Conservation (phyloP, 208 protist genomes). For the Trypanosoma theileri region DNA sequence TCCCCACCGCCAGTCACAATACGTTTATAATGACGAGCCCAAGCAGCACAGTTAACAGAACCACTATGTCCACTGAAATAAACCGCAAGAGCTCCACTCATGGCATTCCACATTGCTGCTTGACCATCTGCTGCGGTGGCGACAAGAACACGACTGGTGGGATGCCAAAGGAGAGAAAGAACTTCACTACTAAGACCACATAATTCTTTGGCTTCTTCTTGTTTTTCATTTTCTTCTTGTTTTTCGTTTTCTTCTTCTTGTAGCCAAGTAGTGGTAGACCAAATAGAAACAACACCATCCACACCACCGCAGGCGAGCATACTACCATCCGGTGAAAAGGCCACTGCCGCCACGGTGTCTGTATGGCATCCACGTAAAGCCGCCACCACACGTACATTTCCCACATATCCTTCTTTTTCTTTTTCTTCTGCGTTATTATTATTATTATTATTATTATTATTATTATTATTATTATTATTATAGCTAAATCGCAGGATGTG, state of each 20-base stretch:
- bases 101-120: constrained; percentile 93
- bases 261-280: constrained; percentile 83
- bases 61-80: constrained; percentile 92
- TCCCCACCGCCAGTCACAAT: constrained; percentile 92
- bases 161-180: constrained; percentile 92
- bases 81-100: constrained; percentile 84
- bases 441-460: constrained; percentile 4
- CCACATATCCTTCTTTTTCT: too few relatives aligned
- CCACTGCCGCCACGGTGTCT: constrained; percentile 78
- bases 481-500: constrained; percentile 43
- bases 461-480: constrained; percentile 4
- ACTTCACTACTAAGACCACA: constrained; percentile 69
- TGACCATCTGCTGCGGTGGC: constrained; percentile 90
- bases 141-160: constrained; percentile 87
- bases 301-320: constrained; percentile 77
- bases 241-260: constrained; percentile 20
- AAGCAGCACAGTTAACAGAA: constrained; percentile 76
- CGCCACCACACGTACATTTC: not conserved
- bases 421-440: not conserved
- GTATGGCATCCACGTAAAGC: constrained; percentile 61
- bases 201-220: constrained; percentile 27
- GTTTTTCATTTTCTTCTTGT: too few relatives aligned
- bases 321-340: constrained; percentile 80
- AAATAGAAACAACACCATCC: constrained; percentile 70
- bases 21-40: constrained; percentile 87